phyloP scores from a whole-genome alignment of 1,139 yeast species.

The Scheffersomyces titani region DNA sequence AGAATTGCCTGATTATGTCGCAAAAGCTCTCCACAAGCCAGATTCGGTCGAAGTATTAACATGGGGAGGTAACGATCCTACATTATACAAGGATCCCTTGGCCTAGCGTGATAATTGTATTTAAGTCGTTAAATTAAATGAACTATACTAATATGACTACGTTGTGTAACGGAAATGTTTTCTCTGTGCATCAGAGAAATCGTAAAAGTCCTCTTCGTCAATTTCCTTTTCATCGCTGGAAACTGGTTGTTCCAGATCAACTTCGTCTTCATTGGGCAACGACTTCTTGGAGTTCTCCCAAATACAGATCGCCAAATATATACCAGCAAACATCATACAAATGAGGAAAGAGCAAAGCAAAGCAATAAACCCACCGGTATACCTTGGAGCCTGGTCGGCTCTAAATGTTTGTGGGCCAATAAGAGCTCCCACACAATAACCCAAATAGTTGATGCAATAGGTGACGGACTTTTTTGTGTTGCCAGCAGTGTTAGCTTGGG shows the following conservation, averaged over 20 bases:
- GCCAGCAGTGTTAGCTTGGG: conserved; percentile 38
- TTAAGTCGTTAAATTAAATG: not conserved
- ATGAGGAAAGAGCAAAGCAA: conserved; percentile 20
- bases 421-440: conserved; percentile 36
- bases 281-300: conserved; percentile 20
- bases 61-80: conserved; percentile 29
- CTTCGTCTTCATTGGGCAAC: conserved; percentile 8
- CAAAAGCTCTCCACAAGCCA: conserved; percentile 30
- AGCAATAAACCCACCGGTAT: conserved; percentile 24
- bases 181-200: conserved; percentile 28
- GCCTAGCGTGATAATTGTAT: not conserved
- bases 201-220: conserved; percentile 22
- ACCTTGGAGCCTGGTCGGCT: conserved; percentile 22
- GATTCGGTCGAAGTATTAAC: conserved; percentile 28
- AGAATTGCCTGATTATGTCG: conserved; percentile 27
- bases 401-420: conserved; percentile 43
- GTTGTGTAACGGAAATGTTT: conserved; percentile 26
- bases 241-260: not conserved
- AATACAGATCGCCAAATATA: conserved; percentile 28
- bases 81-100: conserved; percentile 14
- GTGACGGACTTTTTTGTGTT: conserved; percentile 30
- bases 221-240: conserved; percentile 10
- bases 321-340: conserved; percentile 24
- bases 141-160: conserved; percentile 2
- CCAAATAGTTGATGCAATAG: conserved; percentile 21